Evolutionary conservation across 805 yeast genomes (phyloP).

Genomic region (Ogataea pilisensis): DNA sequence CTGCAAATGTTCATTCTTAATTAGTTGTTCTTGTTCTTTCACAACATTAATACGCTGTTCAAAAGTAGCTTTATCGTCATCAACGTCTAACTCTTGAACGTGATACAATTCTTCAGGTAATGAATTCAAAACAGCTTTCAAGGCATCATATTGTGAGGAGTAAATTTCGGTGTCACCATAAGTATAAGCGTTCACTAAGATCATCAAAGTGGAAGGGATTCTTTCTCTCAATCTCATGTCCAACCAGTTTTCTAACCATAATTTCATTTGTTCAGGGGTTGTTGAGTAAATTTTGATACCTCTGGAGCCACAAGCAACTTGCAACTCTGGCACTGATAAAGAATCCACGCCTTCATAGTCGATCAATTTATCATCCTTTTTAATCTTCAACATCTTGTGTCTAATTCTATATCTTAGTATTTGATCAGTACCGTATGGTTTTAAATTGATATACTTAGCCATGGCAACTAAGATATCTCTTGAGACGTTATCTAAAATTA

Average conservation of each 20-base stretch:
- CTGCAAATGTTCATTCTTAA: conserved; percentile 85
- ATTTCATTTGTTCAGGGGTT: conserved; percentile 71
- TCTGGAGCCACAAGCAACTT: conserved; percentile 86
- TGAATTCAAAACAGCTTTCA: conserved; percentile 80
- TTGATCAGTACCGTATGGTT: conserved; percentile 89
- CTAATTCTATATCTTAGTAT: conserved; percentile 90
- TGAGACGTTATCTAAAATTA: conserved; percentile 85
- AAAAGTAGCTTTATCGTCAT: conserved; percentile 59
- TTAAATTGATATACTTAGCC: conserved; percentile 84
- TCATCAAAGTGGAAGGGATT: conserved; percentile 84
- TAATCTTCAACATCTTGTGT: conserved; percentile 79
- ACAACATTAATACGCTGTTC: conserved; percentile 67
- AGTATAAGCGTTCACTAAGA: conserved; percentile 82
- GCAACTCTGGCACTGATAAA: conserved; percentile 77
- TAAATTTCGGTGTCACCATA: conserved; percentile 69
- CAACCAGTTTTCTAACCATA: conserved; percentile 79
- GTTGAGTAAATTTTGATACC: conserved; percentile 83
- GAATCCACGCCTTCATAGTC: conserved; percentile 90
- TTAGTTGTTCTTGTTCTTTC: conserved; percentile 76
- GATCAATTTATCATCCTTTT: conserved; percentile 84
- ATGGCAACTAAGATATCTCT: conserved; percentile 89
- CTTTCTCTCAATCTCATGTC: conserved; percentile 80
- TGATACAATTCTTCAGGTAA: conserved; percentile 95
- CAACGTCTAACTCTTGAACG: conserved; percentile 87
- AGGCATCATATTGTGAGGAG: conserved; percentile 63